Evolutionary conservation across 164 flowering plant species (phyloP), one percentile per base, ranked within the genome.

Genomic region (Chimonanthus salicifolius): DNA sequence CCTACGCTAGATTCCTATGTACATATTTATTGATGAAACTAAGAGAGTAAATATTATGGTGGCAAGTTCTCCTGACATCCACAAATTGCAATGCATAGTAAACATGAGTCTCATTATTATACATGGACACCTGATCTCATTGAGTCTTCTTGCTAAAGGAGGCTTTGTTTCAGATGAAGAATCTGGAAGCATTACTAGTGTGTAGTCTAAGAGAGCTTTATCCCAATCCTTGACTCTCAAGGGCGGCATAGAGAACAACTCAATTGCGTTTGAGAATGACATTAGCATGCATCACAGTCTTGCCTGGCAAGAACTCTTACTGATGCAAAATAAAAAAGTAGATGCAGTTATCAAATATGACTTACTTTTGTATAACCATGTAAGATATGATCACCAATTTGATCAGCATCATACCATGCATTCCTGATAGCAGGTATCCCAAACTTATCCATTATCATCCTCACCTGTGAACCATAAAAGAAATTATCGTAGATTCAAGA

Each of bases 81-180:
- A 54, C 60, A 54, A 54, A 54, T 54, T 54, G 11, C 60, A 54
- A 10, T 13, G 60, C 15, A 54, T 54, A 21, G 33, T 54, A 13
- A 54, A 54, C 60, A 2, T 54, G 60, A 16, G 15, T 54, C 15
- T 54, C 15, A 16, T 54, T 33, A 62, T 47, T 71, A 51, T 71
- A 95, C 99, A 98, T 79, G 97, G 98, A 80, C 98, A 92, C 47
- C 88, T 78, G 68, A 95, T 95, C 80, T 91, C 87, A 67, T 79
- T 74, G 44, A 93, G 92, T 76, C 94, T 87, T 79, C 84, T 74
- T n/a, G 79, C 47, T 7, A 88, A 74, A n/a, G 95, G 85, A 46
- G 83, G 86, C 69, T 88, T 87, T 73, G 84, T 70, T 80, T 87
- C 80, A 65, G 86, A 74, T 68, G 77, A 76, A 43, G 83, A 73